Conservation (phyloP, 1,139 yeast genomes). For the Suhomyces wounanorum region DNA sequence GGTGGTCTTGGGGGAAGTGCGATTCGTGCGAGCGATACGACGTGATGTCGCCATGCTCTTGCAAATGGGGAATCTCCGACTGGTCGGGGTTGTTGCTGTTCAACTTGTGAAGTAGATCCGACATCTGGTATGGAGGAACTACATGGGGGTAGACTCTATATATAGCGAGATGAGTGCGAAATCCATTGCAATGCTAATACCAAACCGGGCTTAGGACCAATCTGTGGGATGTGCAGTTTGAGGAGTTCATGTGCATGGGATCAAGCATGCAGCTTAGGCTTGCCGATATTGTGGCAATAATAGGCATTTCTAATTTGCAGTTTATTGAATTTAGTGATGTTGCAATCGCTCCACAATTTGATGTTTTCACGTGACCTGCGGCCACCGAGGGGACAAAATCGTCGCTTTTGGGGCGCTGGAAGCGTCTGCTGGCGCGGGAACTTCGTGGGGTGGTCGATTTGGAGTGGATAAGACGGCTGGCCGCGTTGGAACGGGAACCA, state of each 20-base stretch:
- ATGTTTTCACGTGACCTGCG: slow-evolving; percentile 15
- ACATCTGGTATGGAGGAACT: slow-evolving; percentile 10
- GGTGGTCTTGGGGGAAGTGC: slow-evolving; percentile 9
- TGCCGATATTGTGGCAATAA: slow-evolving; percentile 5
- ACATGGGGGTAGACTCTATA: background rate
- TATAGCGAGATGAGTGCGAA: background rate
- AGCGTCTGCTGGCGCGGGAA: background rate
- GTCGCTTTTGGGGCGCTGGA: background rate
- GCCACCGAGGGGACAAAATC: background rate
- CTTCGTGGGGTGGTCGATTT: background rate
- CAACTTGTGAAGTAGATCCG: slow-evolving; percentile 19
- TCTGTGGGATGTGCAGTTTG: too few relatives aligned
- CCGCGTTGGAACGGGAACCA: background rate
- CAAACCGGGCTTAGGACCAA: background rate
- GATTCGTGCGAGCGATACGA: slow-evolving; percentile 7
- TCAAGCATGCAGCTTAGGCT: background rate
- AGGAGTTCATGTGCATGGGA: background rate
- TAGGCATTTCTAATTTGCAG: background rate
- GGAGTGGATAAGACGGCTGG: background rate
- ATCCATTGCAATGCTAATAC: background rate
- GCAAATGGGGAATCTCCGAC: slow-evolving; percentile 22
- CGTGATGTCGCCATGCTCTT: slow-evolving; percentile 12
- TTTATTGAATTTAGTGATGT: slow-evolving; percentile 8
- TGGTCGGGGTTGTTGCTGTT: slow-evolving; percentile 17
- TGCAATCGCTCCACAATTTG: slow-evolving; percentile 18